Percentiles rank a stretch among this genome's conserved stretches.
Evolutionary conservation across 2,329 filamentous ascomycete species (phyloP).

Genomic region (Aspergillus quadrilineatus): DNA sequence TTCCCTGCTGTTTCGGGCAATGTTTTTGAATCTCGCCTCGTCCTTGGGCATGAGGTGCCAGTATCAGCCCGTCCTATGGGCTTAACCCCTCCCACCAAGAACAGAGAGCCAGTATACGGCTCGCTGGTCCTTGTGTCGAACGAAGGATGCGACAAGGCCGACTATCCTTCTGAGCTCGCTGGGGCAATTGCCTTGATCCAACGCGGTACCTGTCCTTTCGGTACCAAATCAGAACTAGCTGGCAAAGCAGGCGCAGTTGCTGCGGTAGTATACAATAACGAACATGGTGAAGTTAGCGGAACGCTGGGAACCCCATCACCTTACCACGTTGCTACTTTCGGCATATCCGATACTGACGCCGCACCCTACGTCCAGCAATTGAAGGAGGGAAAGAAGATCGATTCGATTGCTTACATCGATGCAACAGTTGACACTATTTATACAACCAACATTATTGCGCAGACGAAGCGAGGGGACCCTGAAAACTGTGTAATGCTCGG

Average conservation of each 20-base stretch:
- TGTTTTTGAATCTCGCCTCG: conserved; percentile 59
- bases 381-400: conserved; percentile 43
- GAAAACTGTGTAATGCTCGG: conserved; percentile 59
- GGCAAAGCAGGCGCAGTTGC: conserved; percentile 70
- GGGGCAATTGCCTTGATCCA: conserved; percentile 69
- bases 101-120: conserved; percentile 49
- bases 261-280: conserved; percentile 73
- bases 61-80: conserved; percentile 59
- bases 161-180: conserved; percentile 59
- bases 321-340: conserved; percentile 62
- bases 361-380: conserved; percentile 57
- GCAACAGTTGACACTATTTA: conserved; percentile 48
- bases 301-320: conserved; percentile 63
- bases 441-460: conserved; percentile 60
- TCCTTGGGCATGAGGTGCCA: conserved; percentile 57
- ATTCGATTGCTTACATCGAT: conserved; percentile 43
- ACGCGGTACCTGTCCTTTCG: conserved; percentile 70
- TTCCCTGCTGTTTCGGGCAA: conserved; percentile 62
- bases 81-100: conserved; percentile 55
- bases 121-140: conserved; percentile 50
- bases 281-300: conserved; percentile 60
- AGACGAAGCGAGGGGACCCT: conserved; percentile 57
- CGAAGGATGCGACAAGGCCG: conserved; percentile 61
- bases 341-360: conserved; percentile 62
- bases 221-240: conserved; percentile 66